These are phyloP conservation scores for Lolium rigidum DNA, from an alignment of 176 grass and related monocot genomes.

Conservation along the genomic window DNA sequence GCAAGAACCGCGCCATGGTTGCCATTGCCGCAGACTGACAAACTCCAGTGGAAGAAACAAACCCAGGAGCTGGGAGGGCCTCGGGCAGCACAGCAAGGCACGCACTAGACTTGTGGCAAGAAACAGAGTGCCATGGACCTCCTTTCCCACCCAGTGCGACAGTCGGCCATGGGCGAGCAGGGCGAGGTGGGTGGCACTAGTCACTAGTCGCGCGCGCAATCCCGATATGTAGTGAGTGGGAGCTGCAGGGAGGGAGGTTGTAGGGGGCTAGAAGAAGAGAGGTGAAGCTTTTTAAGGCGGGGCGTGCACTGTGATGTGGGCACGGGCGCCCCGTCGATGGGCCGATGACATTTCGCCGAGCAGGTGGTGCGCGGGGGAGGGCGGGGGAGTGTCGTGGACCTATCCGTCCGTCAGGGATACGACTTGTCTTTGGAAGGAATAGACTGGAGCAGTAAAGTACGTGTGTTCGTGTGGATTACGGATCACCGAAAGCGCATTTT, in stretches of 20 bases:
- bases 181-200: constrained; percentile 52
- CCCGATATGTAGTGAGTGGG: constrained; percentile 43
- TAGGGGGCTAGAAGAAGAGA: not conserved
- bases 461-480: constrained; percentile 29
- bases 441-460: not conserved
- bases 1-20: constrained; percentile 12
- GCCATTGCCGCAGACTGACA: constrained; percentile 31
- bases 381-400: not conserved
- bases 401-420: not conserved
- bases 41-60: not conserved
- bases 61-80: no score
- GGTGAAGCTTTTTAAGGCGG: not conserved
- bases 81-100: not conserved
- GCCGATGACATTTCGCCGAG: constrained; percentile 53
- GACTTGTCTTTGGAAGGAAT: not conserved
- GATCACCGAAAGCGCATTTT: constrained; percentile 31
- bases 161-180: constrained; percentile 24
- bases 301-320: constrained; percentile 24
- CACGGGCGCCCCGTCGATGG: not conserved
- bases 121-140: constrained; percentile 37
- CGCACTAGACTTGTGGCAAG: constrained; percentile 16
- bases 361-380: constrained; percentile 27
- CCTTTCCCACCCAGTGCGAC: constrained; percentile 15
- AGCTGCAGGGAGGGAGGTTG: constrained; percentile 11
- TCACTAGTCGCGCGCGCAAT: constrained; percentile 44